A percentile compares a stretch with the other conserved stretches of the same genome.
Conservation (phyloP, 1,139 yeast genomes). For the Suhomyces bribrorum region DNA sequence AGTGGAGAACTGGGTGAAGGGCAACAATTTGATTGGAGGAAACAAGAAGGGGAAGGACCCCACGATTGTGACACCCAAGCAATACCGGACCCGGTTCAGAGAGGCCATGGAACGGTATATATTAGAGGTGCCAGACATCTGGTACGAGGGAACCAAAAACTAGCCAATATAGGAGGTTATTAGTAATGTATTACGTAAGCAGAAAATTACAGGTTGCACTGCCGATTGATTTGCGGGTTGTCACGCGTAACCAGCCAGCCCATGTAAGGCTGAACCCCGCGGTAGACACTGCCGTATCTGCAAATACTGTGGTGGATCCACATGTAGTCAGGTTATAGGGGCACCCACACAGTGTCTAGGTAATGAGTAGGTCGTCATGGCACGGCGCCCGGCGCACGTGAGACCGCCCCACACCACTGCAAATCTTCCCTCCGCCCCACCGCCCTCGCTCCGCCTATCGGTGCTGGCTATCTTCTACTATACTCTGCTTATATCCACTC, state of each 20-base stretch:
- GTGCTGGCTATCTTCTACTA: not conserved
- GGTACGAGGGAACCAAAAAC: conserved; percentile 50
- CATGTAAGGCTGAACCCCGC: not conserved
- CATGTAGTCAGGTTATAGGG: no score
- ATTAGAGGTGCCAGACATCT: conserved; percentile 88
- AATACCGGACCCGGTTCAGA: conserved; percentile 87
- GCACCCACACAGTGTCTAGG: no score
- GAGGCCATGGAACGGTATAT: conserved; percentile 98
- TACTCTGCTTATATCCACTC: conserved; percentile 1
- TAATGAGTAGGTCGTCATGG: no score
- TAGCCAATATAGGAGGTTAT: not conserved
- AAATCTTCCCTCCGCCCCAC: no score
- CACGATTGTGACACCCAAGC: conserved; percentile 94
- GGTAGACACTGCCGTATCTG: not conserved
- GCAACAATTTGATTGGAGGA: conserved; percentile 77
- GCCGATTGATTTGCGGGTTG: not conserved
- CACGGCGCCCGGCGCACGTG: no score
- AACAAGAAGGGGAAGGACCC: conserved; percentile 87
- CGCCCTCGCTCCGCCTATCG: no score
- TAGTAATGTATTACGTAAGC: not conserved
- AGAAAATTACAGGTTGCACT: no score
- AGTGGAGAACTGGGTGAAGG: conserved; percentile 98
- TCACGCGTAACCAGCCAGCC: not conserved
- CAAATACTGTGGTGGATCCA: no score
- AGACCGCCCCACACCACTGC: conserved; percentile 3